A percentile compares a stretch with the other conserved stretches of the same genome.
Conservation (phyloP, 495 filamentous ascomycete species). For the Trichoderma asperelloides region DNA sequence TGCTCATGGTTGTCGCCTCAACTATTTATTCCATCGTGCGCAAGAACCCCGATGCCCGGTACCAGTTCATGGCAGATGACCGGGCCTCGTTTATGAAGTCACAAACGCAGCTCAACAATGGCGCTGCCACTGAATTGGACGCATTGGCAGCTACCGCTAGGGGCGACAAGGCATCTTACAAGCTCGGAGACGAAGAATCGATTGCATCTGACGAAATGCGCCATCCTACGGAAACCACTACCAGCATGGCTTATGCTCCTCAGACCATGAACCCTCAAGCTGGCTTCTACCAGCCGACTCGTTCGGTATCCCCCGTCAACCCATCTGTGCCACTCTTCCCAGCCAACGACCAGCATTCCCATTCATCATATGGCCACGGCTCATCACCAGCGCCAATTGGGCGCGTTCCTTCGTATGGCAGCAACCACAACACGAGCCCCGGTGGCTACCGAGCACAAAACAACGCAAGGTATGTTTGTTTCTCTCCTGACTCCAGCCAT, state of each 20-base stretch:
- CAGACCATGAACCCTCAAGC: slow-evolving; percentile 19
- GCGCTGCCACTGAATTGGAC: slow-evolving; percentile 71
- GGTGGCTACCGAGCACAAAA: slow-evolving; percentile 28
- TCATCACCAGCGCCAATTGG: slow-evolving; percentile 2
- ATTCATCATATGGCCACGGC: background rate
- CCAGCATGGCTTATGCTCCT: background rate
- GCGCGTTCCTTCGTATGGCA: slow-evolving; percentile 13
- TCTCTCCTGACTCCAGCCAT: background rate
- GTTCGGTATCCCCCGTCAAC: slow-evolving; percentile 47
- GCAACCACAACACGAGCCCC: slow-evolving; percentile 29
- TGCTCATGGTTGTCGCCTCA: slow-evolving; percentile 81
- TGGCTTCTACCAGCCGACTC: slow-evolving; percentile 16
- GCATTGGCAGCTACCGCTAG: slow-evolving; percentile 87
- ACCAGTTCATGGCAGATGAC: slow-evolving; percentile 95
- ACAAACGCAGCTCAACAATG: slow-evolving; percentile 60
- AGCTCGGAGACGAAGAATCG: slow-evolving; percentile 58
- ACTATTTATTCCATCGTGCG: slow-evolving; percentile 75
- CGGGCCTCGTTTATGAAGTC: slow-evolving; percentile 98
- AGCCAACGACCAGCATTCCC: slow-evolving; percentile 16
- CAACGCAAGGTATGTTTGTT: slow-evolving; percentile 35
- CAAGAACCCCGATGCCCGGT: slow-evolving; percentile 93
- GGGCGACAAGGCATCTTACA: slow-evolving; percentile 67
- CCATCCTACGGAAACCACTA: slow-evolving; percentile 20
- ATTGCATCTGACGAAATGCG: slow-evolving; percentile 35
- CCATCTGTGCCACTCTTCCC: slow-evolving; percentile 60